Evolutionary conservation across 331 rosid genomes (phyloP).

Genomic region (Spiraea crenata): DNA sequence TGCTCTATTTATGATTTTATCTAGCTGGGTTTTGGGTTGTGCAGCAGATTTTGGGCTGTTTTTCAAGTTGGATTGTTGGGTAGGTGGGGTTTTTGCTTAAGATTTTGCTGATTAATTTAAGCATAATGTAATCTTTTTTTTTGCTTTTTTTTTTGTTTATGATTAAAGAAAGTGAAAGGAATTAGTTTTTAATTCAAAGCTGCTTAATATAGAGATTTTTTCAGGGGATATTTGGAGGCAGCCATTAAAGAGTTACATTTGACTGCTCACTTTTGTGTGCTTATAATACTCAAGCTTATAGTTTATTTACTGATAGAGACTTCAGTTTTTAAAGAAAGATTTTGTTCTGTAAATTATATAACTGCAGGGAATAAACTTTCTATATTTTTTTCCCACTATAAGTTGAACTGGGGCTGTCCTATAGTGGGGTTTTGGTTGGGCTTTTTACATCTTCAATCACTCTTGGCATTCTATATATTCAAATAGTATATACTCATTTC

Average conservation of each 20-base stretch:
- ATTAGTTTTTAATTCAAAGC: slow-evolving; percentile 28
- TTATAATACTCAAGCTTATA: slow-evolving; percentile 29
- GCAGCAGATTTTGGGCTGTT: slow-evolving; percentile 10
- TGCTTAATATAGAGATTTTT: slow-evolving; percentile 39
- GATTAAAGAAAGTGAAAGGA: slow-evolving; percentile 33
- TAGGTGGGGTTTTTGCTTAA: slow-evolving; percentile 18
- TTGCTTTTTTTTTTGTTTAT: slow-evolving; percentile 31
- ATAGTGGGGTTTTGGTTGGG: slow-evolving; percentile 38
- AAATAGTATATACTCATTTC: slow-evolving; percentile 5
- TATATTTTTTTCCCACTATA: slow-evolving; percentile 22
- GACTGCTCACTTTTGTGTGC: slow-evolving; percentile 37
- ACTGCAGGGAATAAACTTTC: slow-evolving; percentile 26
- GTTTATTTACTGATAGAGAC: slow-evolving; percentile 37
- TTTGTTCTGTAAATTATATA: slow-evolving; percentile 33
- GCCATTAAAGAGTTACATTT: slow-evolving; percentile 49
- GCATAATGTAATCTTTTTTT: slow-evolving; percentile 15
- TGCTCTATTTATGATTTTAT: slow-evolving; percentile 18
- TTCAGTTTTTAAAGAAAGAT: slow-evolving; percentile 34
- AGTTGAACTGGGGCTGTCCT: slow-evolving; percentile 39
- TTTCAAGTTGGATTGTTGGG: neutral
- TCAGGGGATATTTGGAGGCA: slow-evolving; percentile 24
- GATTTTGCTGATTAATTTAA: slow-evolving; percentile 28
- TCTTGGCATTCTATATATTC: slow-evolving; percentile 17
- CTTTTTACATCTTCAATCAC: slow-evolving; percentile 14
- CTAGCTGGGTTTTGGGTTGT: slow-evolving; percentile 20